Base-by-base conservation (phyloP, 305 asterid species). In the Solanum aculeatissimum region DNA sequence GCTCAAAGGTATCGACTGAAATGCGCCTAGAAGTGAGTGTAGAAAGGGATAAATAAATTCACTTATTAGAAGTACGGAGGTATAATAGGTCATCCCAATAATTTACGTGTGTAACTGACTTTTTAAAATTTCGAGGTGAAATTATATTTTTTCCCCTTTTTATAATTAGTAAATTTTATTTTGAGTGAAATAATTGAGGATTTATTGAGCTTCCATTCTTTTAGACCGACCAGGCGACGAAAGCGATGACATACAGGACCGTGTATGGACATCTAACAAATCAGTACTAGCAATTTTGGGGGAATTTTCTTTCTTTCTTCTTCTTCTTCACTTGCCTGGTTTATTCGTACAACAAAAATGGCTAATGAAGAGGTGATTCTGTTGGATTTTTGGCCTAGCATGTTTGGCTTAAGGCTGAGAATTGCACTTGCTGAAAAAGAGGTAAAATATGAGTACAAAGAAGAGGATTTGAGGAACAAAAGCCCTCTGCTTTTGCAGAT, bases 351-450 rank as follows among this genome's bases (percentile, higher is more conserved):
- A 68, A 35, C 40, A 27, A 6, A 27, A 63, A 63, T 68, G 75
- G 75, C 47, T 68, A 68, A 16, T 4, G 14, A 68, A 16, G 75
- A 9, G 47, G 15, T 32, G 13, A 66, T 66, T 66, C 23, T 66
- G 43, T 16, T 65, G 72, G 72, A 65, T 65, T 29, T 29, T 21
- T 65, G 77, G 77, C 25, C 47, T 0, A 90, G 90, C 69, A 40
- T 54, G 75, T 90, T 84, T 29, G 90, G 87, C 0, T 78, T 87
- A 89, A 88, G 92, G 85, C 78, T 23, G 0, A 83, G 90, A 58
- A 27, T 88, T 1, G 91, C 92, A 21, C 81, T 90, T 54, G 83
- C 86, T 14, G 91, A 87, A 32, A 90, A 90, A 78, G 90, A 83
- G 2, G 9, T 90, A 10, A 49, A 55, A 11, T 86, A 78, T 19